These are phyloP conservation scores for Cordyceps fumosorosea DNA, from an alignment of 2,329 filamentous ascomycete genomes.

Conservation along the genomic window DNA sequence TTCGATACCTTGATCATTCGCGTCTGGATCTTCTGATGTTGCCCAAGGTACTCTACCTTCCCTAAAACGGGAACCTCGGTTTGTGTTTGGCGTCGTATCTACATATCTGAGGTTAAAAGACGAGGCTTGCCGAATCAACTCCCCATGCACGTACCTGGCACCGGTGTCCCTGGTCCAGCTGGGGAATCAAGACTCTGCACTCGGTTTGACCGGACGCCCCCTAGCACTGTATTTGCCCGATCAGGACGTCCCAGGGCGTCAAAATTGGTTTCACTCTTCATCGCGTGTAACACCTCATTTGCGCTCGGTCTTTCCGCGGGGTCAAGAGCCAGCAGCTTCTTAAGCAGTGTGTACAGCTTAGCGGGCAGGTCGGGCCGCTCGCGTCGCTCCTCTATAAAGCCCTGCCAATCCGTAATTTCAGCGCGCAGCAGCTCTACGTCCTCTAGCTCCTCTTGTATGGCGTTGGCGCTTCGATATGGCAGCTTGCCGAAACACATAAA, in stretches of 20 bases:
- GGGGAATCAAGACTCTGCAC: slow-evolving; percentile 53
- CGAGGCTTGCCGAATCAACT: not conserved
- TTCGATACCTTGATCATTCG: not conserved
- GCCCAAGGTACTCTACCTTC: not conserved
- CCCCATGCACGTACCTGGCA: slow-evolving; percentile 30
- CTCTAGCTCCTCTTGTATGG: slow-evolving; percentile 83
- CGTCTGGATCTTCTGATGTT: not conserved
- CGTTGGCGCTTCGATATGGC: slow-evolving; percentile 78
- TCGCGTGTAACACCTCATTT: slow-evolving; percentile 73
- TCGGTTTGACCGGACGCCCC: slow-evolving; percentile 34
- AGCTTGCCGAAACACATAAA: slow-evolving; percentile 93
- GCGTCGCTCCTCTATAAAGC: slow-evolving; percentile 71
- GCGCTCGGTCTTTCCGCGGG: slow-evolving; percentile 74
- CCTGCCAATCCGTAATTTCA: slow-evolving; percentile 82
- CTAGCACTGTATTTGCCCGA: slow-evolving; percentile 30
- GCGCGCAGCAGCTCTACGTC: slow-evolving; percentile 77
- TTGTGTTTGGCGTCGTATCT: slow-evolving; percentile 12
- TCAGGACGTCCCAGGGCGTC: slow-evolving; percentile 34
- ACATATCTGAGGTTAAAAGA: not conserved
- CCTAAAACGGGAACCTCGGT: slow-evolving; percentile 18
- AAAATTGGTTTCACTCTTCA: slow-evolving; percentile 58
- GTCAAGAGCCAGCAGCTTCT: slow-evolving; percentile 70
- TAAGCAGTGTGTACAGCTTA: slow-evolving; percentile 78
- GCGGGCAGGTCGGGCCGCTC: slow-evolving; percentile 77
- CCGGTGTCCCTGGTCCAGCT: slow-evolving; percentile 40